Base-by-base conservation (phyloP, 2,329 filamentous ascomycete species). In the Nemania sp. region DNA sequence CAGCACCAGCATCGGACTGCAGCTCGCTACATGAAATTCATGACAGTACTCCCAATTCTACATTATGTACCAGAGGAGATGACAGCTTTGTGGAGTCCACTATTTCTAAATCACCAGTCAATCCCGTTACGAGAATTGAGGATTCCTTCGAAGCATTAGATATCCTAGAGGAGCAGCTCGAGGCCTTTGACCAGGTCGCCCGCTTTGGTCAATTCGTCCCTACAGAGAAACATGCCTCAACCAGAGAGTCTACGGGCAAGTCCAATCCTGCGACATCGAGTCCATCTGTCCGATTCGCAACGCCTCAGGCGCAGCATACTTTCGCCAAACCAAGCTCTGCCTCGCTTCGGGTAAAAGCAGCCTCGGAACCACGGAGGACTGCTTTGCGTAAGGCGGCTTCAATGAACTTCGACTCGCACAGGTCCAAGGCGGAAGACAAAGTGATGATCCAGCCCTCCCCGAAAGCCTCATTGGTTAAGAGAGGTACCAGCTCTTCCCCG, bases 61-160 rank as follows among this genome's bases (percentile, higher is more conserved):
- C 62, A 42, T 69, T 57, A 70, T 74, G 57, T 68, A 76, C 47
- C 66, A 68, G 61, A 67, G 72, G 59, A 65, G 72, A 64, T 55
- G 63, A 62, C 50, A 77, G 72, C 49, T 76, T 77, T 63, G 69
- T 74, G 10, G 72, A 75, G 68, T 62, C 76, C 67, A 74, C 77
- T 12, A 75, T 63, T 40, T 67, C 72, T 47, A 69, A 73, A 39
- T 72, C 80, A 45, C 63, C 53, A 25, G 45, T 65, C 43, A 74
- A 75, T 50, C 68, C 70, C 29, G 65, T 75, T 35, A 71, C 73
- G 25, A 81, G 84, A 17, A 88, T 88, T 51, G 86, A 88, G 69
- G 86, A 88, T 69, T 87, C 85, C 1, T 75, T 88, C 9, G 85
- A 87, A 69, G 85, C 84, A 63, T 76, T 88, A 18, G 86, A 88